A percentile compares a stretch with the other conserved stretches of the same genome.
Conservation (phyloP, 148 eudicot species). For the Arctostaphylos glauca region DNA sequence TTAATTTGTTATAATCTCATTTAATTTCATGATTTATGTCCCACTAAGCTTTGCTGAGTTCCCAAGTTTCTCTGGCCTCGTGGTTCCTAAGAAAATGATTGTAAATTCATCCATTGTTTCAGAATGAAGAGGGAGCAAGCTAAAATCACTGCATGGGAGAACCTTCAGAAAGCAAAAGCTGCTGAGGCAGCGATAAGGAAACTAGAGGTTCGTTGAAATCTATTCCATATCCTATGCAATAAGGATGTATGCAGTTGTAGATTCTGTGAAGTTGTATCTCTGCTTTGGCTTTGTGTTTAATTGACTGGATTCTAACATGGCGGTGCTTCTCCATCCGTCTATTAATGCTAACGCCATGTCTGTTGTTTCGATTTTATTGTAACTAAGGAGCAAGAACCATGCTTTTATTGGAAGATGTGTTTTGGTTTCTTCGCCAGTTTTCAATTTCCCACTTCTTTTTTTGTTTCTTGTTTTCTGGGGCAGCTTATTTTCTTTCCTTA, state of each 20-base stretch:
- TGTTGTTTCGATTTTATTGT: too few relatives aligned
- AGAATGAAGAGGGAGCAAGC: conserved; percentile 85
- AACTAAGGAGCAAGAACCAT: too few relatives aligned
- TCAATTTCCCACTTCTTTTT: too few relatives aligned
- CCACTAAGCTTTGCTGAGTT: background rate
- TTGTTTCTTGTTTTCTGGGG: too few relatives aligned
- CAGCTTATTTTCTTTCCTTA: too few relatives aligned
- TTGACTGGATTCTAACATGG: too few relatives aligned
- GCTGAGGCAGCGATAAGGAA: conserved; percentile 91
- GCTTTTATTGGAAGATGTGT: too few relatives aligned
- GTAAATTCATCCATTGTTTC: conserved; percentile 5
- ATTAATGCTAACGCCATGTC: too few relatives aligned
- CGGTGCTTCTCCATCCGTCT: too few relatives aligned
- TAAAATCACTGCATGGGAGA: conserved; percentile 93
- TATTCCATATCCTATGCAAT: background rate
- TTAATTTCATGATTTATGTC: background rate
- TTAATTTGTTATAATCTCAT: conserved; percentile 1
- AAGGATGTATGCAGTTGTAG: background rate
- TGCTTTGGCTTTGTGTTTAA: too few relatives aligned
- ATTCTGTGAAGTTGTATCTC: background rate
- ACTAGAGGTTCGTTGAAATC: conserved; percentile 63
- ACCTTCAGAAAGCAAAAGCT: conserved; percentile 94
- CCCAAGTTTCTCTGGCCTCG: background rate
- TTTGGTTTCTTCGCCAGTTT: too few relatives aligned
- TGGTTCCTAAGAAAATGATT: background rate